phyloP scores from a whole-genome alignment of 306 rosid genomes.

The Vigna unguiculata region DNA sequence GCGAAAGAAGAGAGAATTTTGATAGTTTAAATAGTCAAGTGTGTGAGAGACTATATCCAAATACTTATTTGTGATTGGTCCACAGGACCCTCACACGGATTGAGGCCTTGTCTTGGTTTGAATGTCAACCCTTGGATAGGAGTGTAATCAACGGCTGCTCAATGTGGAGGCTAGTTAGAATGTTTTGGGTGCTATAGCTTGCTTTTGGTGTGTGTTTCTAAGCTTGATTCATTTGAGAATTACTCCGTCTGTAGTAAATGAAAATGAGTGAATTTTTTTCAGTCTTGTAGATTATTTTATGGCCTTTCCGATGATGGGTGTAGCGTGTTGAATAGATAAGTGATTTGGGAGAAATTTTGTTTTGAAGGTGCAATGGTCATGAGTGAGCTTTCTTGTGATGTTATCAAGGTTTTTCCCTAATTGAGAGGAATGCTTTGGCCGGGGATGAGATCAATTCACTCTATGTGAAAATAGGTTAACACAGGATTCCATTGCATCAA shows the following conservation, averaged over 20 bases:
- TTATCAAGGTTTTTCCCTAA: conserved; percentile 51
- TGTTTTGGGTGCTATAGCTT: conserved; percentile 51
- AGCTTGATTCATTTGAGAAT: conserved; percentile 53
- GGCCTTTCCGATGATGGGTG: conserved; percentile 61
- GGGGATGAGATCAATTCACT: not conserved
- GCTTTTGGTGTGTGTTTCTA: conserved; percentile 57
- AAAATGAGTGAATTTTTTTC: conserved; percentile 39
- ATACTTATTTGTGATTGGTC: conserved; percentile 64
- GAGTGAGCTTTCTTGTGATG: conserved; percentile 68
- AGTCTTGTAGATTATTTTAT: conserved; percentile 50
- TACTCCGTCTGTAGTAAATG: conserved; percentile 23
- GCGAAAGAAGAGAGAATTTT: conserved; percentile 63
- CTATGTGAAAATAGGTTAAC: conserved; percentile 44
- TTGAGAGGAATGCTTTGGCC: conserved; percentile 51
- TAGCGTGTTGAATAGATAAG: not conserved
- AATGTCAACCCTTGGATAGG: conserved; percentile 69
- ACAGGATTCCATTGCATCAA: conserved; percentile 49
- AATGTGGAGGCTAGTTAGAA: conserved; percentile 33
- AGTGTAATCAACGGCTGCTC: conserved; percentile 57
- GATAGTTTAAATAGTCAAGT: conserved; percentile 69
- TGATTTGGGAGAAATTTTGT: conserved; percentile 48
- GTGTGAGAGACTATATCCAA: conserved; percentile 48
- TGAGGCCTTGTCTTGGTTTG: conserved; percentile 46
- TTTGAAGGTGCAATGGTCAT: conserved; percentile 68
- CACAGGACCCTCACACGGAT: conserved; percentile 62